Evolutionary conservation across 139 green algal genomes (phyloP).

Genomic region (Micromonas commoda): DNA sequence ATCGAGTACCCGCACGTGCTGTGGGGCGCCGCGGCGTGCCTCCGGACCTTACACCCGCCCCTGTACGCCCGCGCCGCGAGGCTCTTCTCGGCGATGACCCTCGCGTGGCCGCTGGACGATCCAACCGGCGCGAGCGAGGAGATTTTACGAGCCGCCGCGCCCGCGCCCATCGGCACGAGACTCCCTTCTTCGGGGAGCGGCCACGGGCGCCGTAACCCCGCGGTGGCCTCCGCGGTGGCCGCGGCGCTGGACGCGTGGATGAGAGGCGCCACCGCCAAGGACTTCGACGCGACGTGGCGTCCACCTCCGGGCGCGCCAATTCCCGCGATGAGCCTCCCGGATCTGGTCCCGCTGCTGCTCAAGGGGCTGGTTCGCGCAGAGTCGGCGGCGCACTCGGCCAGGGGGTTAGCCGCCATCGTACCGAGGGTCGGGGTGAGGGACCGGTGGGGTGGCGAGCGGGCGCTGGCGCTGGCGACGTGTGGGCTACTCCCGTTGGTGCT

Average conservation of each 20-base stretch:
- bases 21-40: slow-evolving; percentile 48
- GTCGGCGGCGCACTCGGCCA: neutral
- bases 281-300: neutral
- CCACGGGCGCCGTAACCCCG: no score
- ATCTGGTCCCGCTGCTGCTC: neutral
- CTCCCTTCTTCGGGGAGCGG: no score
- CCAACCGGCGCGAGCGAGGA: slow-evolving; percentile 56
- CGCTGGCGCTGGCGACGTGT: neutral
- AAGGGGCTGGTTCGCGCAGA: neutral
- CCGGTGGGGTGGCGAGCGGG: neutral
- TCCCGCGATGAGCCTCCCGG: neutral
- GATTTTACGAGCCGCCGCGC: slow-evolving; percentile 36
- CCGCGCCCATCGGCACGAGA: slow-evolving; percentile 3
- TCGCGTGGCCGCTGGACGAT: slow-evolving; percentile 43
- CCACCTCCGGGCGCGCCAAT: neutral
- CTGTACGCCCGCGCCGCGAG: slow-evolving; percentile 52
- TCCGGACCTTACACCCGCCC: slow-evolving; percentile 52
- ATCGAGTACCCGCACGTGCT: slow-evolving; percentile 67
- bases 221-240: no score
- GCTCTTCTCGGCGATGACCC: slow-evolving; percentile 50
- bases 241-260: no score
- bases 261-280: no score
- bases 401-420: neutral
- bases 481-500: neutral
- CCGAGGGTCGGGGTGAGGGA: neutral